These are phyloP conservation scores for Fusarium pseudocircinatum DNA, from an alignment of 2,329 filamentous ascomycete genomes.

Conservation along the genomic window DNA sequence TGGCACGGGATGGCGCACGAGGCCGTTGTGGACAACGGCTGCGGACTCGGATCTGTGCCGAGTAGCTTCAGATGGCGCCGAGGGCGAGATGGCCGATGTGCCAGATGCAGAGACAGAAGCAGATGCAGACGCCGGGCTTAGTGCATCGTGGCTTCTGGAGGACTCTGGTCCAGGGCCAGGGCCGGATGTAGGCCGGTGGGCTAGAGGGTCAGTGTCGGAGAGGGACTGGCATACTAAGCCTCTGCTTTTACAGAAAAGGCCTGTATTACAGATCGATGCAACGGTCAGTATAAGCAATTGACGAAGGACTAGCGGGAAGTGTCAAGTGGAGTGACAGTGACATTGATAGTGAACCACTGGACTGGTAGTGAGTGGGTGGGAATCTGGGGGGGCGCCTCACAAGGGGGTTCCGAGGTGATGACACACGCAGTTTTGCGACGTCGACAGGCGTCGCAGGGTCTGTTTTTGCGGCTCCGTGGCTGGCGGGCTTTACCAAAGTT, in stretches of 20 bases:
- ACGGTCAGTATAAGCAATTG: slow-evolving; percentile 13
- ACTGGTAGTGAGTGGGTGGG: background rate
- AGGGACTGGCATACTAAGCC: slow-evolving; percentile 48
- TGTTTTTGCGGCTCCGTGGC: slow-evolving; percentile 56
- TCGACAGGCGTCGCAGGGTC: slow-evolving; percentile 58
- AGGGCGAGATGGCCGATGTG: slow-evolving; percentile 25
- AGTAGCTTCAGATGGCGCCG: slow-evolving; percentile 11
- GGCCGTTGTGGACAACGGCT: slow-evolving; percentile 41
- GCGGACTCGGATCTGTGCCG: slow-evolving; percentile 24
- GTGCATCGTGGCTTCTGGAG: background rate
- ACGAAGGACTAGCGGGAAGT: background rate
- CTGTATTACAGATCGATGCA: slow-evolving; percentile 29
- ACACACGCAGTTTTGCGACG: slow-evolving; percentile 59
- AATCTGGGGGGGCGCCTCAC: slow-evolving; percentile 44
- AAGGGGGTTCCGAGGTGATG: slow-evolving; percentile 55
- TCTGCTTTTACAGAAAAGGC: slow-evolving; percentile 49
- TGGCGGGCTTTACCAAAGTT: slow-evolving; percentile 53
- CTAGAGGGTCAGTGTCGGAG: slow-evolving; percentile 26
- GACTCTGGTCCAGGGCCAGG: slow-evolving; percentile 2
- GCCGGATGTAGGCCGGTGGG: background rate
- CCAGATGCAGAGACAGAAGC: slow-evolving; percentile 20
- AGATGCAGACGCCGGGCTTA: slow-evolving; percentile 18
- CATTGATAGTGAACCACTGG: background rate
- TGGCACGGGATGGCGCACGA: slow-evolving; percentile 27
- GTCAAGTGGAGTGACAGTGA: background rate